phyloP scores from a whole-genome alignment of 2,329 filamentous ascomycete genomes.

The Pseudogymnoascus sp. region DNA sequence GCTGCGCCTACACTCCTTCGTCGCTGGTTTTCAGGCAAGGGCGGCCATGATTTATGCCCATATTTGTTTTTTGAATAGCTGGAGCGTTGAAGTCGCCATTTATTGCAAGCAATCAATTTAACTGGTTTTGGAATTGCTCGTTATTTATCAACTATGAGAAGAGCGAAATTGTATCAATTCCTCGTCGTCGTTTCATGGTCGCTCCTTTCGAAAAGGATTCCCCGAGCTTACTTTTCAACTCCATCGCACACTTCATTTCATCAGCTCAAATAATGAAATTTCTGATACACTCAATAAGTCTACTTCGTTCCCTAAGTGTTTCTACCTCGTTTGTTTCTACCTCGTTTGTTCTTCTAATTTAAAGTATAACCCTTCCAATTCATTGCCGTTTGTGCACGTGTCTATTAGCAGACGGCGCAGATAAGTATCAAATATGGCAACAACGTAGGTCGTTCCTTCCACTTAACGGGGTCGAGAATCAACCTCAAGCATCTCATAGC shows the following conservation, averaged over 20 bases:
- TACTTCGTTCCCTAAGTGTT: not conserved
- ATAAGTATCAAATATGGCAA: not conserved
- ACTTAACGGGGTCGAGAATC: not conserved
- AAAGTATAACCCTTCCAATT: not conserved
- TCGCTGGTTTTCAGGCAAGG: not conserved
- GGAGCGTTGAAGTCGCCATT: not conserved
- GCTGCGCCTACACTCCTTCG: not conserved
- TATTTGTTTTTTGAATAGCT: not conserved
- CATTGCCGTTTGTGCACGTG: not conserved
- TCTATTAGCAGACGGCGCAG: not conserved
- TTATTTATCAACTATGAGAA: not conserved
- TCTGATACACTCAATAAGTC: not conserved
- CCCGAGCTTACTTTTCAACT: not conserved
- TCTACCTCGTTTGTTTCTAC: not conserved
- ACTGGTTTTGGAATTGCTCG: not conserved
- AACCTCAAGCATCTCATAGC: not conserved
- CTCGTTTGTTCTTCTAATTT: not conserved
- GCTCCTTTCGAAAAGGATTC: not conserved
- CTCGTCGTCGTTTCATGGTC: not conserved
- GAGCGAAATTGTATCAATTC: not conserved
- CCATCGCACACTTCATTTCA: not conserved
- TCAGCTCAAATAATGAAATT: not conserved
- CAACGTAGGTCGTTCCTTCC: not conserved
- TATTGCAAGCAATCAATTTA: slow-evolving; percentile 8
- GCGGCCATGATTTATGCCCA: not conserved